A percentile compares a stretch with the other conserved stretches of the same genome.
Evolutionary conservation across 1,284 basidiomycete genomes (phyloP).

Genomic region (Malassezia restricta): DNA sequence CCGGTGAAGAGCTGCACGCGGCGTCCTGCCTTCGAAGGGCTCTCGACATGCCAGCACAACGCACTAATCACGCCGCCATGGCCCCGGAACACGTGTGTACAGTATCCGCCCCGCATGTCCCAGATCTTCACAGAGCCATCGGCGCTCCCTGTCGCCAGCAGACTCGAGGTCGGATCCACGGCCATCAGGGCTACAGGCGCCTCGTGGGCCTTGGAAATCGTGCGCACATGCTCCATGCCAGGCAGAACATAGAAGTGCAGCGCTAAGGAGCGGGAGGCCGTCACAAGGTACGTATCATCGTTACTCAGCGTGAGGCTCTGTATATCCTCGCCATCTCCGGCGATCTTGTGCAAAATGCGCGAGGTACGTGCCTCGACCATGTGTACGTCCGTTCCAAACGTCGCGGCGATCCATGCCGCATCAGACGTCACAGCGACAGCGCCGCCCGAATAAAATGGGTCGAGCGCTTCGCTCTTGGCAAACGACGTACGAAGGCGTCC

Average conservation of each 20-base stretch:
- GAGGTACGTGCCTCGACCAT: conserved; percentile 69
- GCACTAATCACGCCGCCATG: conserved; percentile 93
- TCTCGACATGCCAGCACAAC: conserved; percentile 66
- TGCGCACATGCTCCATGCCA: conserved; percentile 52
- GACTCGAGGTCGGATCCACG: conserved; percentile 71
- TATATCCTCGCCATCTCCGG: conserved; percentile 50
- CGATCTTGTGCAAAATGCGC: conserved; percentile 51
- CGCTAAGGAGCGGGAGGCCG: conserved; percentile 50
- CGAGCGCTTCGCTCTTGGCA: conserved; percentile 21
- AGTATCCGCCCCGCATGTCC: conserved; percentile 74
- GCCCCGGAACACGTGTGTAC: conserved; percentile 78
- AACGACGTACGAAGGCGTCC: conserved; percentile 26
- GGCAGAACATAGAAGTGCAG: conserved; percentile 50
- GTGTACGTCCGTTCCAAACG: conserved; percentile 71
- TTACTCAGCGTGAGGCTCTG: conserved; percentile 48
- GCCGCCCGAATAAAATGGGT: conserved; percentile 44
- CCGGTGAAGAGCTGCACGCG: conserved; percentile 75
- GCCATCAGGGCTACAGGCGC: conserved; percentile 74
- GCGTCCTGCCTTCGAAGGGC: conserved; percentile 30
- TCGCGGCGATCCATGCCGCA: conserved; percentile 68
- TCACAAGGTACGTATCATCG: conserved; percentile 47
- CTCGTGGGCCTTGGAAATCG: conserved; percentile 70
- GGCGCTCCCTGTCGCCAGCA: conserved; percentile 85
- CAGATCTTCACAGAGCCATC: conserved; percentile 96
- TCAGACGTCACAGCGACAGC: conserved; percentile 63